A percentile compares a stretch with the other conserved stretches of the same genome.
These are phyloP conservation scores for Trichoderma brevicompactum DNA, from an alignment of 2,329 filamentous ascomycete species.

Conservation along the genomic window DNA sequence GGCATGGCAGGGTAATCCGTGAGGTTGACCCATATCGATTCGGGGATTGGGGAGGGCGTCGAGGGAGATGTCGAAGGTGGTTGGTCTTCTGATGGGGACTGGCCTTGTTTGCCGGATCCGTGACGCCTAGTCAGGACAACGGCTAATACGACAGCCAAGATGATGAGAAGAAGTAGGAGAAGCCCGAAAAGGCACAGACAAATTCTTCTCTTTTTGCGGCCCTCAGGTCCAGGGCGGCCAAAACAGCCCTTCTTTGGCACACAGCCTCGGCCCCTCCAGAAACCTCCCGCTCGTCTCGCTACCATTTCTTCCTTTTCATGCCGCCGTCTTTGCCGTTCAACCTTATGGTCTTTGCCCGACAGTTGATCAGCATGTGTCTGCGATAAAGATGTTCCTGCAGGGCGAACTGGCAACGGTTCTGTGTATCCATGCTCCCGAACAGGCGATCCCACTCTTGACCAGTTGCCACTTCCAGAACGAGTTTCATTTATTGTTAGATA, in stretches of 20 bases:
- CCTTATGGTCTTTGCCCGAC: constrained; percentile 48
- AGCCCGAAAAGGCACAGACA: constrained; percentile 58
- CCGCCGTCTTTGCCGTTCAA: constrained; percentile 57
- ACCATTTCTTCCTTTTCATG: constrained; percentile 69
- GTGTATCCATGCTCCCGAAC: constrained; percentile 6
- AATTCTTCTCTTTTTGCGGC: constrained; percentile 64
- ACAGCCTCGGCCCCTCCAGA: constrained; percentile 69
- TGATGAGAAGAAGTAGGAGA: constrained; percentile 56
- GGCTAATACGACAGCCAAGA: constrained; percentile 62
- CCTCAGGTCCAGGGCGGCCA: constrained; percentile 65
- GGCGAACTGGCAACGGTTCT: constrained; percentile 47
- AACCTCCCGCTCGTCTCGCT: constrained; percentile 60
- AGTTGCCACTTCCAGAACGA: neutral
- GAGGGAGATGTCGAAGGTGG: neutral
- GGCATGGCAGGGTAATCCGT: constrained; percentile 87
- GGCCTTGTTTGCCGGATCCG: constrained; percentile 28
- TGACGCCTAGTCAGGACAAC: constrained; percentile 54
- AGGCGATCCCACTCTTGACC: neutral
- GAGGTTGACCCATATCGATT: constrained; percentile 74
- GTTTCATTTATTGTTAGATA: constrained; percentile 13
- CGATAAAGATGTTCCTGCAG: constrained; percentile 51
- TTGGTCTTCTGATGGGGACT: neutral
- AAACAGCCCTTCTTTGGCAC: constrained; percentile 63
- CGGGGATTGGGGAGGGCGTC: neutral
- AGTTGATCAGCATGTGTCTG: constrained; percentile 50